Conservation (phyloP, 2,329 filamentous ascomycete species). For the Stachybotrys echinatus region DNA sequence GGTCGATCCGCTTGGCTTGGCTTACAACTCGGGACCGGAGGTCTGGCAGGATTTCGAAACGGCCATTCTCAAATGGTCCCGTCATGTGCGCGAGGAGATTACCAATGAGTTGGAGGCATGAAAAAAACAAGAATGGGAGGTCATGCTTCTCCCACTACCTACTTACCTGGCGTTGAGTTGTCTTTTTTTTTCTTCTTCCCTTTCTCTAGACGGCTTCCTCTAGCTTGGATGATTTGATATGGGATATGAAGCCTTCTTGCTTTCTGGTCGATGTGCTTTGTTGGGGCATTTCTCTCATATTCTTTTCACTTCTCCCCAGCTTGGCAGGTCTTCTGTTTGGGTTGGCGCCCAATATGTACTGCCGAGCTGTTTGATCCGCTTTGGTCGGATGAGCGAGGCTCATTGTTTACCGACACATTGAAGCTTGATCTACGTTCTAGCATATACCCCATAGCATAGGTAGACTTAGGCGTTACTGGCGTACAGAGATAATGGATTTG, state of each 20-base stretch:
- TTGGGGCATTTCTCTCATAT: neutral
- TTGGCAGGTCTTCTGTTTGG: too few species aligned
- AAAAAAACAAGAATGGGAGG: neutral
- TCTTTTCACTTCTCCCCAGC: neutral
- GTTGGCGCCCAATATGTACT: too few species aligned
- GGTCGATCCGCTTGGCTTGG: slow-evolving; percentile 81
- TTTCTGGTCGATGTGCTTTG: neutral
- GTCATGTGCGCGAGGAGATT: slow-evolving; percentile 77
- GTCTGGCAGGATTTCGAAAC: slow-evolving; percentile 80
- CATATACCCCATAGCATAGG: slow-evolving; percentile 32
- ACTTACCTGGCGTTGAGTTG: slow-evolving; percentile 1
- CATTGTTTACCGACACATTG: neutral
- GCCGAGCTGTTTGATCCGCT: neutral
- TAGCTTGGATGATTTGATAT: neutral
- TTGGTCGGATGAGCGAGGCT: neutral
- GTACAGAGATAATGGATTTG: slow-evolving; percentile 14
- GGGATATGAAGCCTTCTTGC: neutral
- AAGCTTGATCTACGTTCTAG: slow-evolving; percentile 13
- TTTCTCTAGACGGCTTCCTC: neutral
- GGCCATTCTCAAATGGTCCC: slow-evolving; percentile 79
- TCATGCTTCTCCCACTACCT: slow-evolving; percentile 22
- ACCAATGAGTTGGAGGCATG: slow-evolving; percentile 52
- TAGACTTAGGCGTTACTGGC: slow-evolving; percentile 20
- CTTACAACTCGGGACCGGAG: slow-evolving; percentile 64
- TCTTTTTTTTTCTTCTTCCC: slow-evolving; percentile 6